Evolutionary conservation across 1,139 yeast species (phyloP).

Genomic region (Suzukiozyma palmioleophila): DNA sequence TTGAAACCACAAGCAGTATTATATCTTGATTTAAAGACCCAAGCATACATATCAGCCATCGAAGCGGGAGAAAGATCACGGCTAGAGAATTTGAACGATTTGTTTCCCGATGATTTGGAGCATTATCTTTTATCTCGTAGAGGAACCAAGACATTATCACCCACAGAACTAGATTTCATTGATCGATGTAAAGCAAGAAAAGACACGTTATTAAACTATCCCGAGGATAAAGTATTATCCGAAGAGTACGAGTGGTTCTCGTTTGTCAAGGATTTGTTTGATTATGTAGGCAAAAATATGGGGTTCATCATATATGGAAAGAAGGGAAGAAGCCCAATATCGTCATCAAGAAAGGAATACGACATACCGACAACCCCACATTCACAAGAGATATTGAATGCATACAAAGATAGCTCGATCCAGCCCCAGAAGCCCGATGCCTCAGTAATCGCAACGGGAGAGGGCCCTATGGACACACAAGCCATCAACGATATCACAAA

Average conservation of each 20-base stretch:
- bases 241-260: constrained; percentile 32
- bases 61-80: constrained; percentile 67
- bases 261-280: constrained; percentile 60
- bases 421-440: background rate
- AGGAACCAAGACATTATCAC: constrained; percentile 40
- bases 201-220: constrained; percentile 50
- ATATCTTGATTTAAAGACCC: constrained; percentile 85
- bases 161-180: constrained; percentile 69
- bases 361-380: constrained; percentile 16
- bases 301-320: constrained; percentile 71
- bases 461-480: constrained; percentile 6
- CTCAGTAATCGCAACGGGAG: constrained; percentile 2
- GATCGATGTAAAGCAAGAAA: constrained; percentile 67
- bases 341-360: constrained; percentile 5
- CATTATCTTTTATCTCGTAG: constrained; percentile 28
- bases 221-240: constrained; percentile 37
- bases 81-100: constrained; percentile 66
- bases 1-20: constrained; percentile 77
- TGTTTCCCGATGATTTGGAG: constrained; percentile 67
- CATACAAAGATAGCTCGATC: constrained; percentile 3
- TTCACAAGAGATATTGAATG: constrained; percentile 19
- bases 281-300: constrained; percentile 72
- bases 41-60: constrained; percentile 86
- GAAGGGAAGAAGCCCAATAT: constrained; percentile 34
- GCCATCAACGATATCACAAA: constrained; percentile 18